These are phyloP conservation scores for Bothriochloa decipiens DNA, from an alignment of 176 grass and related monocot genomes.

Conservation along the genomic window DNA sequence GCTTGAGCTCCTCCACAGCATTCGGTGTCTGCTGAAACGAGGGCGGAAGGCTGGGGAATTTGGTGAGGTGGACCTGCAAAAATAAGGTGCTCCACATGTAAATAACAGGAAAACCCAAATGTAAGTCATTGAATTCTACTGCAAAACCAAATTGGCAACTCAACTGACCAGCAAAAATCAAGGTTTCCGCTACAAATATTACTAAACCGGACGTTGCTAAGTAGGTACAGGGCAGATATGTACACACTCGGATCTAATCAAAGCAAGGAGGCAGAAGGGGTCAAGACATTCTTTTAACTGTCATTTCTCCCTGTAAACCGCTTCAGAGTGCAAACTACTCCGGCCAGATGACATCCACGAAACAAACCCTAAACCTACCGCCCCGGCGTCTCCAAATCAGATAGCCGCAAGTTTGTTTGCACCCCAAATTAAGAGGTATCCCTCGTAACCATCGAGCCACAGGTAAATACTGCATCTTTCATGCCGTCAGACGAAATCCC, in stretches of 20 bases:
- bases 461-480: background rate
- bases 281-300: background rate
- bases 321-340: background rate
- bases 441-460: background rate
- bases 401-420: background rate
- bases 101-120: background rate
- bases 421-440: background rate
- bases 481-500: background rate
- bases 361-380: conserved; percentile 21
- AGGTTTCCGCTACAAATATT: background rate
- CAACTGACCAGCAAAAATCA: background rate
- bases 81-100: background rate
- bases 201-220: background rate
- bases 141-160: background rate
- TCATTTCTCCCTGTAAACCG: background rate
- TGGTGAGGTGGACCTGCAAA: conserved; percentile 83
- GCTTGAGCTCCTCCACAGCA: conserved; percentile 73
- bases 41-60: conserved; percentile 85
- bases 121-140: background rate
- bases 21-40: conserved; percentile 77
- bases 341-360: background rate
- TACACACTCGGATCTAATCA: background rate
- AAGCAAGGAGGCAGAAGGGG: background rate
- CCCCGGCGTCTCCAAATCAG: background rate
- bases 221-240: background rate